phyloP scores from a whole-genome alignment of 129 eudicot genomes.

The Apium graveolens region DNA sequence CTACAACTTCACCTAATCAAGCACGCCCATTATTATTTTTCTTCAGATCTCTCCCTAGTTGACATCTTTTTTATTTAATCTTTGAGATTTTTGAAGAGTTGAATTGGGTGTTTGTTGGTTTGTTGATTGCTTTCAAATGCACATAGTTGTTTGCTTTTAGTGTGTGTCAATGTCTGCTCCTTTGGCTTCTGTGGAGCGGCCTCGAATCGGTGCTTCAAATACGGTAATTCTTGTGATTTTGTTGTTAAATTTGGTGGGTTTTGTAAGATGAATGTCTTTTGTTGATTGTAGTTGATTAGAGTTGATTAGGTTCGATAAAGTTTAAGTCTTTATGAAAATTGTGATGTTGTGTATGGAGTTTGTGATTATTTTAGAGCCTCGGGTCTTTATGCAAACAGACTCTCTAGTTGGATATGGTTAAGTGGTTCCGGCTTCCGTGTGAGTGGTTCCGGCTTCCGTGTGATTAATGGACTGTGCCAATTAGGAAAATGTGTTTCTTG shows the following conservation, averaged over 20 bases:
- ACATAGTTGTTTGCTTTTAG: slow-evolving; percentile 8
- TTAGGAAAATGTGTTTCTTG: background rate
- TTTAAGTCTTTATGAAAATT: background rate
- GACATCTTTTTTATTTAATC: background rate
- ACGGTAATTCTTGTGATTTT: slow-evolving; percentile 39
- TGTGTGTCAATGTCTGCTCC: slow-evolving; percentile 57
- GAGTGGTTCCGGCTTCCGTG: background rate
- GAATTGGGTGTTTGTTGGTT: background rate
- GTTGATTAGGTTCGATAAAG: background rate
- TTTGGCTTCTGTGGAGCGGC: slow-evolving; percentile 65
- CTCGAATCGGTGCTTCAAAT: slow-evolving; percentile 65
- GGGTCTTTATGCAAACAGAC: background rate
- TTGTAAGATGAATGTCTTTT: background rate
- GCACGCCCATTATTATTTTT: background rate
- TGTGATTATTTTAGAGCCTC: background rate
- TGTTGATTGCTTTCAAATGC: slow-evolving; percentile 1
- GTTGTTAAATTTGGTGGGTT: background rate
- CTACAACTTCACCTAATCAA: slow-evolving; percentile 1
- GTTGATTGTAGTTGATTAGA: background rate
- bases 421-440: background rate
- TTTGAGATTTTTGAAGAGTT: background rate
- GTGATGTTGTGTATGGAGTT: background rate
- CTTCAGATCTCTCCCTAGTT: background rate
- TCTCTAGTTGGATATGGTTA: background rate
- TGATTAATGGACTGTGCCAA: background rate